Percentiles rank a stretch among this genome's conserved stretches.
Conservation (phyloP, 306 rosid genomes). For the Glycine soja region DNA sequence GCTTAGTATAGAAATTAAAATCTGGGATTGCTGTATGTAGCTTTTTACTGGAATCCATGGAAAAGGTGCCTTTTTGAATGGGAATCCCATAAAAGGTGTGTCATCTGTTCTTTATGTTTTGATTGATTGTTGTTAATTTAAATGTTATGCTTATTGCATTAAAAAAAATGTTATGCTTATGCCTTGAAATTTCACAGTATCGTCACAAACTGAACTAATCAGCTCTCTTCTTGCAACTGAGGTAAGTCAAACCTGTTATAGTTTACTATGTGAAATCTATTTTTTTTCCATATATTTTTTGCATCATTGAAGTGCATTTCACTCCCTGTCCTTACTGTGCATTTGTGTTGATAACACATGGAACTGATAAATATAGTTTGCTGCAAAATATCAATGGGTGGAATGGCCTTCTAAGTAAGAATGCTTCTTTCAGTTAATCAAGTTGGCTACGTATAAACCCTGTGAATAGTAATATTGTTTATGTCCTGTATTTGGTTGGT, state of each 20-base stretch:
- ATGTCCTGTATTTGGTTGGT: constrained; percentile 28
- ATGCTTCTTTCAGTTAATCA: constrained; percentile 34
- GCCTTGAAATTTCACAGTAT: constrained; percentile 67
- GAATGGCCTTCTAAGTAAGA: constrained; percentile 21
- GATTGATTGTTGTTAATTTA: constrained; percentile 22
- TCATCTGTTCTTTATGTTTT: constrained; percentile 30
- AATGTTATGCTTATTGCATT: constrained; percentile 17
- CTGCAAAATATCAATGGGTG: constrained; percentile 14
- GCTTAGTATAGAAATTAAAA: constrained; percentile 40
- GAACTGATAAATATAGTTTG: constrained; percentile 27
- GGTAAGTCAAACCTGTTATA: constrained; percentile 63
- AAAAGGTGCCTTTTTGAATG: constrained; percentile 88
- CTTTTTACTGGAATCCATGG: constrained; percentile 86
- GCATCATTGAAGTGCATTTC: constrained; percentile 19
- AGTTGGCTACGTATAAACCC: not conserved
- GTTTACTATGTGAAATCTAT: constrained; percentile 25
- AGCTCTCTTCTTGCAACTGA: constrained; percentile 87
- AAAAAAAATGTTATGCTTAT: constrained; percentile 25
- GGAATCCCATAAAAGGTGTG: constrained; percentile 82
- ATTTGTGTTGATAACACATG: constrained; percentile 23
- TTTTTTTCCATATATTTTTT: not conserved
- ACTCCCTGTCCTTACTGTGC: constrained; percentile 14
- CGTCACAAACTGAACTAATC: constrained; percentile 80
- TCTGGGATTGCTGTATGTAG: constrained; percentile 54
- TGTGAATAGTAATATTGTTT: constrained; percentile 4